These are phyloP conservation scores for Pestalotiopsis sp. DNA, from an alignment of 2,329 filamentous ascomycete genomes.

Conservation along the genomic window DNA sequence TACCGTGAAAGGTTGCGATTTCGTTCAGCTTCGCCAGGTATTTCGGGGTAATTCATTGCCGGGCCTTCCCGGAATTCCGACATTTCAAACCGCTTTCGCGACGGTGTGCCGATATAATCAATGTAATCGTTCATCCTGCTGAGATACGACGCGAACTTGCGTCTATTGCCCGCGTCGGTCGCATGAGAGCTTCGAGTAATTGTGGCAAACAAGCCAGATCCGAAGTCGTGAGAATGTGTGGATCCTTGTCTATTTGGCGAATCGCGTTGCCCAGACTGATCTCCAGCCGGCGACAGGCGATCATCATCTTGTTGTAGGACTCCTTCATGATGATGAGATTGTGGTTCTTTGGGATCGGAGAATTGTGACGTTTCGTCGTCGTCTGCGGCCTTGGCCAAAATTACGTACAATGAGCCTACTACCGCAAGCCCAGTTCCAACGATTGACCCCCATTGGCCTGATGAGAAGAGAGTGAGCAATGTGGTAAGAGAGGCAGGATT, in stretches of 20 bases:
- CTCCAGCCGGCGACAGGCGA: neutral
- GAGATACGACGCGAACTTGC: conserved; percentile 46
- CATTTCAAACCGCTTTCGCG: conserved; percentile 50
- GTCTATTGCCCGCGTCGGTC: conserved; percentile 35
- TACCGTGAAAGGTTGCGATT: conserved; percentile 44
- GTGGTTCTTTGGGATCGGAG: conserved; percentile 29
- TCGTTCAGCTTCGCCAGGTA: conserved; percentile 55
- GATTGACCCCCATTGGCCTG: conserved; percentile 63
- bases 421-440: conserved; percentile 61
- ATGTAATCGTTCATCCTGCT: conserved; percentile 47
- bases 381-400: conserved; percentile 41
- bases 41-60: conserved; percentile 55
- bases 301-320: neutral
- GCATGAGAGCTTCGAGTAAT: conserved; percentile 1
- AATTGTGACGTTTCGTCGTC: conserved; percentile 22
- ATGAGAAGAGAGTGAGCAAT: neutral
- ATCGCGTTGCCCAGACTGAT: conserved; percentile 12
- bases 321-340: conserved; percentile 15
- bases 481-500: neutral
- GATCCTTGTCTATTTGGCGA: neutral
- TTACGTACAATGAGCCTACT: conserved; percentile 60
- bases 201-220: conserved; percentile 14
- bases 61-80: conserved; percentile 49
- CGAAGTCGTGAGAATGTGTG: neutral
- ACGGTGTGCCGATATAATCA: conserved; percentile 49